Base-by-base conservation (phyloP, 768 basidiomycete genomes). In the Boletus tomentosulus region DNA sequence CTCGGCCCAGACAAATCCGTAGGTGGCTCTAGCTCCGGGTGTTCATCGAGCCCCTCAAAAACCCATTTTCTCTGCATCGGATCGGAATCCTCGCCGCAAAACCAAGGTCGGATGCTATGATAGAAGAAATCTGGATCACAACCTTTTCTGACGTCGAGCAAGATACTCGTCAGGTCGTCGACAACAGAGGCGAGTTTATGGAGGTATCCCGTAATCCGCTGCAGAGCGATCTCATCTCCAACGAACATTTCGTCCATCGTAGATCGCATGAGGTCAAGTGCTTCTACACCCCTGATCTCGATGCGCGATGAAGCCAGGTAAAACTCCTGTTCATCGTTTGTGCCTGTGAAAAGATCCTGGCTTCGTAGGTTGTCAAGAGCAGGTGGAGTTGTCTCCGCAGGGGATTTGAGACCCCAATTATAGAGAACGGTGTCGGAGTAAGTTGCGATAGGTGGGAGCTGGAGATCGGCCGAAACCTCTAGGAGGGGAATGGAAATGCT, bases 341-440 rank as follows among this genome's bases (percentile, higher is more conserved):
- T 87, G 22, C 81, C 79, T 1, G 95, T 93, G 74, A 97, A 96
- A 41, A 81, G 73, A 1, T 85, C 85, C 55, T 77, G 75, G 54
- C 78, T 80, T 42, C 79, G 78, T 48, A 94, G 74, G 62, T 91
- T 85, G 50, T 83, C 71, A 6, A 80, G 69, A 30, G 71, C 73
- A 1, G 78, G 75, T 12, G 64, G 60, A 54, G 71, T 66, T 55
- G 60, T 59, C 31, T 56, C 45, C 6, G 44, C 43, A 72, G 58
- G 71, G 65, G 34, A 43, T 38, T 39, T 74, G 58, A 59, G 76
- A 62, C 30, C 60, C 86, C 87, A 90, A 67, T 96, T 96, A 72
- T 93, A 97, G 27, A 97, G 79, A 8, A 97, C 93, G 28, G 86
- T 87, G 66, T 96, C 93, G 10, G 93, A 86, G 66, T 93, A 97